Evolutionary conservation across 768 basidiomycete species (phyloP), one percentile per base, ranked within the genome.

Genomic region (Clathrus columnatus): DNA sequence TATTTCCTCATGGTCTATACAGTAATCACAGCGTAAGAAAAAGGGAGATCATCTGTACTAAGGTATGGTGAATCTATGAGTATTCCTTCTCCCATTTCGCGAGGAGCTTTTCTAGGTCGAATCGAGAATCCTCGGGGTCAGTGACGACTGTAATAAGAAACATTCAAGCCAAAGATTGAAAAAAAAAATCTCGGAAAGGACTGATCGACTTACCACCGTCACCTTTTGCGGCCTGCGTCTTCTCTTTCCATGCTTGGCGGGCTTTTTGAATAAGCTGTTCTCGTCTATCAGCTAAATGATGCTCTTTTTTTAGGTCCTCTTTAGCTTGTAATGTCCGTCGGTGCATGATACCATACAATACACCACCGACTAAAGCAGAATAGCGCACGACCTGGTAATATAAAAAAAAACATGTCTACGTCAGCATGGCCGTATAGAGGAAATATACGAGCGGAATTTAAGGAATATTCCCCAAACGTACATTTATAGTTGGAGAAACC

Each of bases 51-150:
- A 36, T 36, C 14, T 36, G 11, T 36, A 36, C 36, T 36, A 36
- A 36, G 36, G 36, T 36, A 36, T 36, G n/a, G n/a, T 36, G n/a
- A 46, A 18, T 54, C 74, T 73, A 84, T 76, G 73, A 72, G 65
- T 73, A 79, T 62, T 81, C 81, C 66, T 77, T 81, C 71, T 89
- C 88, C 78, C 82, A 84, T 67, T 83, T 81, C 44, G 77, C 75
- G 67, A 90, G 65, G 58, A 96, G 72, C 71, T 91, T 91, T 78
- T 98, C 95, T 68, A 97, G 76, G 77, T 97, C 93, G 72, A 97
- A 99, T 61, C 81, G 83, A 51, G 95, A 91, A 71, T 97, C 85
- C 63, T 97, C 95, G 42, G 93, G 90, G 76, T 99, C 83, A 61
- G 91, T 87, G 61, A 96, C 75, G 61, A 95, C 93, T 94, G 70